These are phyloP conservation scores for Adansonia madagascariensis DNA, from an alignment of 441 rosid genomes.

Conservation along the genomic window DNA sequence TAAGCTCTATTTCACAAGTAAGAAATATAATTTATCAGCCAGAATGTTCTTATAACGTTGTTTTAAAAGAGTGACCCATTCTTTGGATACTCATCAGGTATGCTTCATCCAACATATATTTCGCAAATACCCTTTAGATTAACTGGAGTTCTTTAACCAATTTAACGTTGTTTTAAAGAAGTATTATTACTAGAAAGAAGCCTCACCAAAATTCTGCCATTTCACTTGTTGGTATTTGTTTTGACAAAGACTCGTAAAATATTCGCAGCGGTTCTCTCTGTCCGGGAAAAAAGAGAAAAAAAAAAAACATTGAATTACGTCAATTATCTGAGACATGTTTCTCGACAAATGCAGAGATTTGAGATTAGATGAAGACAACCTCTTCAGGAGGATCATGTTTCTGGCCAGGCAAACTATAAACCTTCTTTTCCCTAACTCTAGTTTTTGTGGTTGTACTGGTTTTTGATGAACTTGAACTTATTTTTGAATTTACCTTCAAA, in stretches of 20 bases:
- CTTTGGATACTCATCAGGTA: neutral
- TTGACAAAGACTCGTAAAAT: conserved; percentile 83
- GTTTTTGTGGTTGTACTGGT: conserved; percentile 41
- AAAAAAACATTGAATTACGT: conserved; percentile 18
- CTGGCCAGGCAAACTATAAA: conserved; percentile 77
- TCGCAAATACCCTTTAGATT: neutral
- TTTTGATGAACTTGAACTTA: conserved; percentile 54
- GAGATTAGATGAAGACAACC: conserved; percentile 45
- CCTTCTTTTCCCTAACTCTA: conserved; percentile 83
- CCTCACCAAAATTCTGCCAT: conserved; percentile 96
- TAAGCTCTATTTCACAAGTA: conserved; percentile 6
- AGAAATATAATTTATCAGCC: neutral
- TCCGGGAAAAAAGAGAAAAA: neutral
- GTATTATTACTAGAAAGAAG: conserved; percentile 15
- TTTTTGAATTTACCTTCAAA: conserved; percentile 53
- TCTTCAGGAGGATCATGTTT: conserved; percentile 86
- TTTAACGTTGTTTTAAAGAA: conserved; percentile 1
- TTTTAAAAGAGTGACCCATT: neutral
- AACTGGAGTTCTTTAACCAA: neutral
- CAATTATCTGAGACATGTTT: conserved; percentile 20
- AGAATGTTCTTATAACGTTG: neutral
- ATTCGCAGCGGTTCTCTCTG: conserved; percentile 95
- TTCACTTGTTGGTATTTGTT: conserved; percentile 83
- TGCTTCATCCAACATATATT: conserved; percentile 17
- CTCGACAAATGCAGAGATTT: conserved; percentile 20